Conservation (phyloP, 768 basidiomycete genomes). For the Xerocomus brunneocitrinus region DNA sequence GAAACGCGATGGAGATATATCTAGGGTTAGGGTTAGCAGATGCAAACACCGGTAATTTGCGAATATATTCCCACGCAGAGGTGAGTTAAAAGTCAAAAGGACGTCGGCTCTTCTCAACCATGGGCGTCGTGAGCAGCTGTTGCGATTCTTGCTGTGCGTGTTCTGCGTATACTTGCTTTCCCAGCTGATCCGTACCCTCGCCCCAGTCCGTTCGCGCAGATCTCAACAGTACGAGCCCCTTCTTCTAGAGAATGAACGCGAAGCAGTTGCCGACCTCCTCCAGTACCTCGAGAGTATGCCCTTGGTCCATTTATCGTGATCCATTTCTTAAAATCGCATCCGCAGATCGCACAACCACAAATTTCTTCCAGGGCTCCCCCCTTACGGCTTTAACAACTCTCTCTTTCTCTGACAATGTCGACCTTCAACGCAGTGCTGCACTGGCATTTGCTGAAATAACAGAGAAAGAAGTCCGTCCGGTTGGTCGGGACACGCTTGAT, state of each 20-base stretch:
- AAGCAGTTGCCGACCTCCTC: conserved; percentile 95
- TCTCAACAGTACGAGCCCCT: conserved; percentile 85
- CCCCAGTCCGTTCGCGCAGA: conserved; percentile 71
- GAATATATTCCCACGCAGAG: conserved; percentile 22
- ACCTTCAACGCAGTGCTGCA: conserved; percentile 95
- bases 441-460: conserved; percentile 99
- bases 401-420: conserved; percentile 98
- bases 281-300: conserved; percentile 94
- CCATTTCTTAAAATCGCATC: not conserved
- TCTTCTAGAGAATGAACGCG: conserved; percentile 88
- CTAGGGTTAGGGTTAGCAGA: conserved; percentile 27
- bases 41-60: conserved; percentile 17
- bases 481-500: conserved; percentile 95
- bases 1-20: not conserved
- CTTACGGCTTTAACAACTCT: conserved; percentile 92
- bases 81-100: conserved; percentile 1
- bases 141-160: conserved; percentile 79
- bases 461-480: conserved; percentile 97
- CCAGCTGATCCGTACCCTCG: conserved; percentile 19
- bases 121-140: conserved; percentile 78
- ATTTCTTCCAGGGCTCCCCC: conserved; percentile 94
- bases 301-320: conserved; percentile 2
- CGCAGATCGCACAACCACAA: conserved; percentile 88
- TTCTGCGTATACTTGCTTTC: conserved; percentile 4
- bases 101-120: conserved; percentile 24